These are phyloP conservation scores for Fusarium sambucinum DNA, from an alignment of 2,329 filamentous ascomycete genomes.

Conservation along the genomic window DNA sequence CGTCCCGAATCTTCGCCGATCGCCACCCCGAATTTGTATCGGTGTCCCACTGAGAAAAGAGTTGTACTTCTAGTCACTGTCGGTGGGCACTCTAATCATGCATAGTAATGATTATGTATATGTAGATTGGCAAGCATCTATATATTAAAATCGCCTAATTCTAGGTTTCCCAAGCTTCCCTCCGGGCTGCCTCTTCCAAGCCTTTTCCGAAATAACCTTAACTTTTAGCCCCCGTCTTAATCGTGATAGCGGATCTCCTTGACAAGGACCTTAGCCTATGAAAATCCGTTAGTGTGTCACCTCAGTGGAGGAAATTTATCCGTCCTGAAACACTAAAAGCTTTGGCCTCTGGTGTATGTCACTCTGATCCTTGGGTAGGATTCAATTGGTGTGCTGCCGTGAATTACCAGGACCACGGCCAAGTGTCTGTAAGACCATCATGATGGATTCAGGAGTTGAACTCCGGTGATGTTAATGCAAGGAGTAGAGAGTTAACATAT, in stretches of 20 bases:
- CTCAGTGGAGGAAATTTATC: conserved; percentile 13
- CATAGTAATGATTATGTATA: too few relatives aligned
- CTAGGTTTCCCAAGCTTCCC: neutral
- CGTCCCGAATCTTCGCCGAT: neutral
- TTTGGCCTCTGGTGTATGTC: neutral
- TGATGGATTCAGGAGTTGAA: neutral
- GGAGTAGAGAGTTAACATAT: neutral
- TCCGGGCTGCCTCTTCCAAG: neutral
- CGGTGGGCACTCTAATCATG: too few relatives aligned
- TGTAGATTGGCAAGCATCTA: neutral
- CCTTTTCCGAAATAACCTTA: conserved; percentile 1
- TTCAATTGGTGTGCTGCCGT: neutral
- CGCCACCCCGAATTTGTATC: neutral
- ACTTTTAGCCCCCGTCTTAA: neutral
- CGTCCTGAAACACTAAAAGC: conserved; percentile 5
- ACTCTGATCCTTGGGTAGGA: neutral
- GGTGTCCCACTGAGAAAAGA: too few relatives aligned
- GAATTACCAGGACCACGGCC: too few relatives aligned
- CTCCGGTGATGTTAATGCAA: neutral
- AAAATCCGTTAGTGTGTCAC: conserved; percentile 5
- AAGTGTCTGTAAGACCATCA: neutral
- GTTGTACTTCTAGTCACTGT: too few relatives aligned
- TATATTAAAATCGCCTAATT: neutral
- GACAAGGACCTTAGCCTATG: conserved; percentile 1
- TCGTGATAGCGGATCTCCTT: neutral